Evolutionary conservation across 768 basidiomycete genomes (phyloP), one percentile per base, ranked within the genome.

Genomic region (Rhizopogon vesiculosus): DNA sequence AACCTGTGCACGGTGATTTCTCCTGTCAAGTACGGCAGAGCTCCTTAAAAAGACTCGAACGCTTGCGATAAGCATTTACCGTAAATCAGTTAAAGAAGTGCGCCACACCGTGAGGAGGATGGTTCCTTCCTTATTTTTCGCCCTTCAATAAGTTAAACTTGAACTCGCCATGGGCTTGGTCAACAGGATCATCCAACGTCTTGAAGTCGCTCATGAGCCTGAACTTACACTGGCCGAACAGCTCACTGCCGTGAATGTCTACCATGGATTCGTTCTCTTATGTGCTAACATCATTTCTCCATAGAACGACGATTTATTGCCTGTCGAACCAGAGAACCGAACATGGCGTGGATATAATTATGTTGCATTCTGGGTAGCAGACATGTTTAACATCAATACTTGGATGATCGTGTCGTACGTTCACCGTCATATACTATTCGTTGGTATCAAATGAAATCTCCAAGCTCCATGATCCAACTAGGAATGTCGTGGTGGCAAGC

Each of bases 401-500:
- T 87, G 84, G 86, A 85, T 85, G 85, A 88, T 89, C 56, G 85
- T 79, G 0, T 87, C 85, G 29, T 49, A 49, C 35, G 48, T 16
- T 18, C 48, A 31, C 33, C 2, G 8, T 22, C 3, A 25, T 22
- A 22, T 22, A 22, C 22, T 22, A 22, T 22, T 22, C 22, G 22
- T 22, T 22, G 22, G 22, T 22, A 22, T 22, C 22, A 22, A 49
- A 33, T 33, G 31, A 48, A 16, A 38, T 25, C 35, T 22, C 22
- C 22, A 49, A 49, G 48, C 1, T 84, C 85, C 12, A 87, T 89
- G 87, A 78, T 85, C 31, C 81, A 86, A 58, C 69, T 83, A 29
- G 85, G 86, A 3, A 77, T 91, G 31, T 85, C 85, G 0, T 91
- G 87, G 88, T 91, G 87, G 88, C 86, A 91, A 66, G 85, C 90